phyloP scores from a whole-genome alignment of 768 basidiomycete genomes.

The Phlebiopsis gigantea region DNA sequence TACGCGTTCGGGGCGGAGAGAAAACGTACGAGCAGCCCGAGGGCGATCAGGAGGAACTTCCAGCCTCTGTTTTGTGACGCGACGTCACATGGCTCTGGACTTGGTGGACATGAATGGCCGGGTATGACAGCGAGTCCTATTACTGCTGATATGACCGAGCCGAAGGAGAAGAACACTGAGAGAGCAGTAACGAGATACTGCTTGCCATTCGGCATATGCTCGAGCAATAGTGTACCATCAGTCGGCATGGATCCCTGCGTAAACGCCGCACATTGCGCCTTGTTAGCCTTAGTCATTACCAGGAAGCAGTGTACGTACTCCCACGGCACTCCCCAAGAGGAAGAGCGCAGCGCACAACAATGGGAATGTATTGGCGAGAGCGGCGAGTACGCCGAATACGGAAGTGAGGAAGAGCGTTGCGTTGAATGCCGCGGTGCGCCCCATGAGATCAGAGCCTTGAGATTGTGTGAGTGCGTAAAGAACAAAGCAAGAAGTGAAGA shows the following conservation, averaged over 20 bases:
- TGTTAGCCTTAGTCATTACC: not conserved
- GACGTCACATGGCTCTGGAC: slow-evolving; percentile 54
- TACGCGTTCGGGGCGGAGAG: not conserved
- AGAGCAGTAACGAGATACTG: slow-evolving; percentile 89
- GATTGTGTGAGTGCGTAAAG: not conserved
- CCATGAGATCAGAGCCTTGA: slow-evolving; percentile 79
- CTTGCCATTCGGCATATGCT: slow-evolving; percentile 90
- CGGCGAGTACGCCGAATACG: slow-evolving; percentile 78
- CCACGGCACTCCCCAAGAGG: slow-evolving; percentile 88
- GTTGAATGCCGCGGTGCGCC: slow-evolving; percentile 88
- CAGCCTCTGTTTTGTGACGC: slow-evolving; percentile 76
- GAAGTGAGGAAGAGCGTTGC: slow-evolving; percentile 87
- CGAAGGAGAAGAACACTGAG: slow-evolving; percentile 94
- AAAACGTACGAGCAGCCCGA: slow-evolving; percentile 76
- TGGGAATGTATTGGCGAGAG: slow-evolving; percentile 63
- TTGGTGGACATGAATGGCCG: slow-evolving; percentile 54
- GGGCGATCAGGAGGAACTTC: slow-evolving; percentile 73
- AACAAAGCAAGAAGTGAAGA: slow-evolving; percentile 9
- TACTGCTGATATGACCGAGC: slow-evolving; percentile 80
- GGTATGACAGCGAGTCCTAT: slow-evolving; percentile 81
- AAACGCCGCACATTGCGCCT: too few species aligned
- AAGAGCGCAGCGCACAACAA: slow-evolving; percentile 76
- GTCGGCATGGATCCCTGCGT: slow-evolving; percentile 91
- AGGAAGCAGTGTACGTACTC: slow-evolving; percentile 40
- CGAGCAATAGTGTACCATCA: slow-evolving; percentile 86